Conservation (phyloP, 2,329 filamentous ascomycete species). For the Aspergillus luchuensis region DNA sequence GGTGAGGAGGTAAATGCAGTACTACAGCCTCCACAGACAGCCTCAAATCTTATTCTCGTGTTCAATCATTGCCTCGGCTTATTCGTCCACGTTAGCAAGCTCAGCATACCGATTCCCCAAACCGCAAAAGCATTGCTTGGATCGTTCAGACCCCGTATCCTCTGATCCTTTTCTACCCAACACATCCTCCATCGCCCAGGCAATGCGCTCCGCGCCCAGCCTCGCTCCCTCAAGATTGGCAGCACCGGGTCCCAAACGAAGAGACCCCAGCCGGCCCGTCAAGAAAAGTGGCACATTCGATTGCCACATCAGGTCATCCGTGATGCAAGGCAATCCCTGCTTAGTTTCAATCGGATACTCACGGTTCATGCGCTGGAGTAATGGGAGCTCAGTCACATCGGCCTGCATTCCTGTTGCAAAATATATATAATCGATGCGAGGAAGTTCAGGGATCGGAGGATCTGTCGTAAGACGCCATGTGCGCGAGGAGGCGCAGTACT, state of each 20-base stretch:
- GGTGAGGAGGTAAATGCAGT: not conserved
- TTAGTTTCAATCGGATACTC: constrained; percentile 64
- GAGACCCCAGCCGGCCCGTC: constrained; percentile 66
- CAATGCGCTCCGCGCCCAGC: constrained; percentile 70
- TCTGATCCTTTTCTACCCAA: constrained; percentile 36
- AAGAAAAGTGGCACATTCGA: constrained; percentile 73
- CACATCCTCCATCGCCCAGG: constrained; percentile 68
- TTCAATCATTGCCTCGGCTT: not conserved
- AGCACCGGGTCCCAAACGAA: constrained; percentile 71
- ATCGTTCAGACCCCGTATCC: constrained; percentile 26
- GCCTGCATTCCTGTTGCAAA: constrained; percentile 73
- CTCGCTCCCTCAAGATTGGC: constrained; percentile 74
- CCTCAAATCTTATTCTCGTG: not conserved
- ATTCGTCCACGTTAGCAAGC: constrained; percentile 24
- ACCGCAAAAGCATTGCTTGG: constrained; percentile 43
- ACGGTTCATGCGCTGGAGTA: constrained; percentile 60
- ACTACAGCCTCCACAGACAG: not conserved
- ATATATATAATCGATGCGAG: constrained; percentile 67
- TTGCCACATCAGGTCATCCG: constrained; percentile 74
- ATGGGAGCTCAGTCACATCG: constrained; percentile 62
- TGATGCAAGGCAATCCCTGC: constrained; percentile 72
- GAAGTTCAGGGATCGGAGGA: constrained; percentile 54
- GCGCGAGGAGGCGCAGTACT: constrained; percentile 52
- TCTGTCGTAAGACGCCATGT: constrained; percentile 57
- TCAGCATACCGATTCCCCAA: constrained; percentile 43